Evolutionary conservation across 2,329 filamentous ascomycete species (phyloP).

Genomic region (Ophiostoma sp.): DNA sequence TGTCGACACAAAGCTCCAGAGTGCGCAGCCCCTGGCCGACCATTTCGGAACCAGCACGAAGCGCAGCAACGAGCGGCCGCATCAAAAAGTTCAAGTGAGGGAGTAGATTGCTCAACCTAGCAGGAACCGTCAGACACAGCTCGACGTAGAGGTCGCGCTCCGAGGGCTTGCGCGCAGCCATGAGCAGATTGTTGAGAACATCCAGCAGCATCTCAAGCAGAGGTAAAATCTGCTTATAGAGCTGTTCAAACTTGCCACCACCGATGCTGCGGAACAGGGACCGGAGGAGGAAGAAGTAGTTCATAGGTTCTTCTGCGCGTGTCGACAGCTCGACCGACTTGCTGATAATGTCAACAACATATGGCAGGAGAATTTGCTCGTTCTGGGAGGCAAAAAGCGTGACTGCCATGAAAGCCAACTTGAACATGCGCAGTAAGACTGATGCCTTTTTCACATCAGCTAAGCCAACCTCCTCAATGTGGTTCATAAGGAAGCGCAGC

Average conservation of each 20-base stretch:
- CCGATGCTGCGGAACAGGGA: slow-evolving; percentile 95
- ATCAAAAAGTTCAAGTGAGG: slow-evolving; percentile 96
- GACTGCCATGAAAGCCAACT: slow-evolving; percentile 98
- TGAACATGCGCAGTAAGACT: slow-evolving; percentile 89
- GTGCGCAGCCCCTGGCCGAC: slow-evolving; percentile 92
- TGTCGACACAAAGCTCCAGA: slow-evolving; percentile 93
- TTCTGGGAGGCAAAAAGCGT: slow-evolving; percentile 93
- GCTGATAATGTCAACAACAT: slow-evolving; percentile 95
- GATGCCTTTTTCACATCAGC: slow-evolving; percentile 88
- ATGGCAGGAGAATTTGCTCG: slow-evolving; percentile 88
- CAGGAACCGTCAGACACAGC: slow-evolving; percentile 90
- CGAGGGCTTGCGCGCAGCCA: slow-evolving; percentile 81
- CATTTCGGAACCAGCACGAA: slow-evolving; percentile 85
- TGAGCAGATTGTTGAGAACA: slow-evolving; percentile 88
- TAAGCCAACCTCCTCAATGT: slow-evolving; percentile 89
- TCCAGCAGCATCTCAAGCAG: slow-evolving; percentile 96
- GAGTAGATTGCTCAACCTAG: slow-evolving; percentile 85
- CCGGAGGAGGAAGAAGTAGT: slow-evolving; percentile 90
- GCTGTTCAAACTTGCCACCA: slow-evolving; percentile 90
- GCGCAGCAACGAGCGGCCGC: slow-evolving; percentile 91
- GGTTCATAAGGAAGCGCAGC: slow-evolving; percentile 92
- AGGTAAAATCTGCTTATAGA: slow-evolving; percentile 97
- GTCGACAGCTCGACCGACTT: slow-evolving; percentile 95
- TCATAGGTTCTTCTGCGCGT: slow-evolving; percentile 94
- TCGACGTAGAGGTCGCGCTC: slow-evolving; percentile 97